Base-by-base conservation (phyloP, 768 basidiomycete genomes). In the Suillus weaverae region DNA sequence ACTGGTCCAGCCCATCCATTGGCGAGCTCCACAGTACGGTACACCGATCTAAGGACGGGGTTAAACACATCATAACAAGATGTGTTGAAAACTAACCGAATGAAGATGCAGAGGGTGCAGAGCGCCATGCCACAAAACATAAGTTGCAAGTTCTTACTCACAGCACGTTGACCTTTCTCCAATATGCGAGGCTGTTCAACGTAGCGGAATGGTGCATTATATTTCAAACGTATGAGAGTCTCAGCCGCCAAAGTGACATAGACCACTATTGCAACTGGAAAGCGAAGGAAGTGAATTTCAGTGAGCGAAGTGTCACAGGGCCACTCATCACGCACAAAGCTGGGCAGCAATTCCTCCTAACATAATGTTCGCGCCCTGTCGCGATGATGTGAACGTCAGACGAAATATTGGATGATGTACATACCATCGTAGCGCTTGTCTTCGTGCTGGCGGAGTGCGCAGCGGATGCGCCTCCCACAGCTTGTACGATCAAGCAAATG, bases 331-430 rank as follows among this genome's bases (percentile, higher is more conserved):
- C 80, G 61, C 50, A 81, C 82, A 71, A 63, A 88, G 73, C 69
- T 90, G 88, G 69, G 89, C 82, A 32, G 78, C 77, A 66, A 91
- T 89, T 60, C 89, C 89, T 1, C 76, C 85, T 16, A 88, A 79
- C 86, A 89, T 88, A 69, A 88, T 79, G 56, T 83, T 70, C 14
- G 79, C 81, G 8, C 85, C 85, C 78, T 81, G 64, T 14, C 70
- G 73, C 39, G 18, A 16, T 30, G 61, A 20, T 18, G 38, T 61
- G 26, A 36, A 8, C 16, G 18, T n/a, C 14, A 35, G 18, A 41
- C 16, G 6, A 26, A 39, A 9, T 2, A 60, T 69, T 8, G 43
- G 16, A 44, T 36, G 41, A 44, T 36, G 39, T 13, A 38, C 67
- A 55, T 41, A 68, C 67, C 6, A 22, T 55, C 16, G 71, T 67